Base-by-base conservation (phyloP, 2,329 filamentous ascomycete species). In the Byssoonygena ceratinophila region DNA sequence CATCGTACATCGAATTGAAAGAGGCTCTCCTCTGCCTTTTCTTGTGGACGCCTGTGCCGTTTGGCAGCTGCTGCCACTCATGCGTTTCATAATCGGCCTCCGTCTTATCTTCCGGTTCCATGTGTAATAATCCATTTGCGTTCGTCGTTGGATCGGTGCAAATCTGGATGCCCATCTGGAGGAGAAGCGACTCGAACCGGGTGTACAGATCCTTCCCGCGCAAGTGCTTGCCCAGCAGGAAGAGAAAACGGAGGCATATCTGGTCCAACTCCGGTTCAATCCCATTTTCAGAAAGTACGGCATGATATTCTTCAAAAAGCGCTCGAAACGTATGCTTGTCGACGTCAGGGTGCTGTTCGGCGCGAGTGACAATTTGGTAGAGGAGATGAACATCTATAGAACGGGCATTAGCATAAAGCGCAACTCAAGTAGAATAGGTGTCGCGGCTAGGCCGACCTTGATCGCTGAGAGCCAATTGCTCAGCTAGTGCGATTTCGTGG, bases 271-370 rank as follows among this genome's bases (percentile, higher is more conserved):
- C 82, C n/a, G 81, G 76, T 54, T 87, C 77, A 58, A 87, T 73
- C 51, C 81, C 84, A 71, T 85, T 74, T 58, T 81, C 74, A 4
- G 79, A 79, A n/a, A 94, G 77, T 39, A 90, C 76, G 52, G 80
- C 75, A 63, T 92, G 84, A 64, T 94, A 94, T 27, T 87, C 87
- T 50, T 78, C 76, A 68, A 94, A 94, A 16, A 95, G 77, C 8
- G 87, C 87, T 63, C 82, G 82, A 54, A 84, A 87, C 2, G 86
- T 83, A 20, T 85, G 74, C 52, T 79, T 77, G 60, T 84, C 79
- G 46, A 76, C 76, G 53, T 82, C 78, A 1, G 80, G 74, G 27
- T 85, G 76, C 37, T 78, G 72, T 69, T 90, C 81, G 40, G 87
- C 89, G 60, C 78, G 76, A 55, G 75, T 73, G 62, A 94, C 82